These are phyloP conservation scores for Claviceps spartinae DNA, from an alignment of 2,329 filamentous ascomycete species.

Conservation along the genomic window DNA sequence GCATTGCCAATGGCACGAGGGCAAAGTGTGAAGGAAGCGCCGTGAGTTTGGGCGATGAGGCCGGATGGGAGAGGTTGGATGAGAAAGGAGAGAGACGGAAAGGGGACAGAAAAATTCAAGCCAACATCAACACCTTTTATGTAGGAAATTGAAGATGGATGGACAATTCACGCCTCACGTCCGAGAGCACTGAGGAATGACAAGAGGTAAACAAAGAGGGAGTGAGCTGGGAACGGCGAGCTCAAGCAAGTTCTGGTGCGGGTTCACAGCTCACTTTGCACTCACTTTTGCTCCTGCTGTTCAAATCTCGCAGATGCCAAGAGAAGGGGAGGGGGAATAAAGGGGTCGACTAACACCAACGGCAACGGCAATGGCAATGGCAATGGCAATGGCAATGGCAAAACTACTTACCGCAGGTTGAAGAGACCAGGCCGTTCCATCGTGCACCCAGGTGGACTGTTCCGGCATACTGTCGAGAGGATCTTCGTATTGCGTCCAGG, in stretches of 20 bases:
- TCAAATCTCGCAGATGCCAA: no score
- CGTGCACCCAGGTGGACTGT: constrained; percentile 29
- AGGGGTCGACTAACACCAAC: no score
- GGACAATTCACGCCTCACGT: background rate
- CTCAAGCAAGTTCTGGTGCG: background rate
- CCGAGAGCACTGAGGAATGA: background rate
- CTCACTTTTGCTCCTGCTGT: constrained; percentile 3
- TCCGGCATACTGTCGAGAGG: constrained; percentile 22
- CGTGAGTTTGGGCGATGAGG: background rate
- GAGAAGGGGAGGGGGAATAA: no score
- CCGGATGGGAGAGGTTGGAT: background rate
- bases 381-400: background rate
- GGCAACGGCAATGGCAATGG: background rate
- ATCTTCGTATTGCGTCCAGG: constrained; percentile 32
- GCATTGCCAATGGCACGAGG: constrained; percentile 1
- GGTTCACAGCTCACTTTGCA: constrained; percentile 4
- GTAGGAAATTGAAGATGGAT: background rate
- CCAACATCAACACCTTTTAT: background rate
- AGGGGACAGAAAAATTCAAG: background rate
- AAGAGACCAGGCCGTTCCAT: constrained; percentile 23
- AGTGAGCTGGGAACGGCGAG: background rate
- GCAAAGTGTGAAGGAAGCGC: background rate
- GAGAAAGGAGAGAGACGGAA: background rate
- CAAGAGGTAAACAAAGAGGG: background rate
- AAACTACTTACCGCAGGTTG: constrained; percentile 24